These are phyloP conservation scores for Tolypocladium paradoxum DNA, from an alignment of 2,329 filamentous ascomycete species.

Conservation along the genomic window DNA sequence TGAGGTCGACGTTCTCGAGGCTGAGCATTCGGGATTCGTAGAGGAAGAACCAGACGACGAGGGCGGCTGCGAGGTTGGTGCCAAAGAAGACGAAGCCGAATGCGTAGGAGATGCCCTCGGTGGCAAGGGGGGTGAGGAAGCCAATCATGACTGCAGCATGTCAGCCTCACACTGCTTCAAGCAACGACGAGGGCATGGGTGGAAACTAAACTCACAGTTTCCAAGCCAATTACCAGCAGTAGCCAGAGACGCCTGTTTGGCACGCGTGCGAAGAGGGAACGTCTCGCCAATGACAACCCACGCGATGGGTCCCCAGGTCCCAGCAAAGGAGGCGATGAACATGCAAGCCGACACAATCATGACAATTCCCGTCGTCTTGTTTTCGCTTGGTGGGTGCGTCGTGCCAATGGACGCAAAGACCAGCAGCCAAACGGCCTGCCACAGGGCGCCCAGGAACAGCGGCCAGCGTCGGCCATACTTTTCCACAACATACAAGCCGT, in stretches of 20 bases:
- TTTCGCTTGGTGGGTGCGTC: constrained; percentile 28
- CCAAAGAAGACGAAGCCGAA: constrained; percentile 58
- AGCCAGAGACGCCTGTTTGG: constrained; percentile 42
- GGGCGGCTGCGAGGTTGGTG: constrained; percentile 46
- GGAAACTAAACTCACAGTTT: constrained; percentile 33
- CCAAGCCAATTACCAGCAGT: constrained; percentile 47
- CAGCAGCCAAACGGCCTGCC: constrained; percentile 56
- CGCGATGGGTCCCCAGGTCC: constrained; percentile 59
- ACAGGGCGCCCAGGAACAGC: constrained; percentile 53
- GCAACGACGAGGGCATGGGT: too few species aligned
- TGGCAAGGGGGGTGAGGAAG: constrained; percentile 60
- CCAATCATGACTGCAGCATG: constrained; percentile 42
- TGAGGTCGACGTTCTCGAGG: constrained; percentile 62
- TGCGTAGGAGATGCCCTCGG: constrained; percentile 46
- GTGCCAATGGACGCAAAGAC: constrained; percentile 52
- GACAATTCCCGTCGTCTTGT: constrained; percentile 44
- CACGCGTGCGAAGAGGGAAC: constrained; percentile 46
- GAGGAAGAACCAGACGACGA: constrained; percentile 59
- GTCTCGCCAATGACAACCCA: constrained; percentile 60
- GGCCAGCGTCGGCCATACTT: constrained; percentile 57
- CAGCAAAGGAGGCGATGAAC: constrained; percentile 63
- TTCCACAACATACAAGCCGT: constrained; percentile 58
- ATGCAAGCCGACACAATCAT: constrained; percentile 66
- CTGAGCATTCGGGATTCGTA: constrained; percentile 54
- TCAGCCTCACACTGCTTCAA: constrained; percentile 4